Conservation (phyloP, 2,329 filamentous ascomycete species). For the Fonsecaea pedrosoi region DNA sequence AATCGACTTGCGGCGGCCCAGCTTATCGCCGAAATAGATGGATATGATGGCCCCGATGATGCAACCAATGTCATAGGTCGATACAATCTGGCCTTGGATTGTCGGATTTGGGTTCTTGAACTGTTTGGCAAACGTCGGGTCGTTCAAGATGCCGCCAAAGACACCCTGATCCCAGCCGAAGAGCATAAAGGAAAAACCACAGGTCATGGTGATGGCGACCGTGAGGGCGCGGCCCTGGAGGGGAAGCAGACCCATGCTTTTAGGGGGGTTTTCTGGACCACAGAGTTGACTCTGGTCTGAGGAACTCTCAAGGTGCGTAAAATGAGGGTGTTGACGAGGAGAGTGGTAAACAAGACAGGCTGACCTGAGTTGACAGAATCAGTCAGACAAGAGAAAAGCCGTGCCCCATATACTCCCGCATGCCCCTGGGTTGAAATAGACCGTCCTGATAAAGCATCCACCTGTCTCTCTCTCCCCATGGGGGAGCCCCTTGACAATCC, state of each 20-base stretch:
- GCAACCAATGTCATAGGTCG: conserved; percentile 60
- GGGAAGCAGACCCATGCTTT: conserved; percentile 5
- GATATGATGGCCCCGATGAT: conserved; percentile 30
- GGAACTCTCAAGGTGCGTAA: neutral
- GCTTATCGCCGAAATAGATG: conserved; percentile 47
- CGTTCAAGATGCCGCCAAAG: conserved; percentile 45
- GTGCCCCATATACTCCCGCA: conserved; percentile 17
- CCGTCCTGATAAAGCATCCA: conserved; percentile 5
- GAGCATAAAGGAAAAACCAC: conserved; percentile 59
- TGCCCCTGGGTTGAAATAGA: conserved; percentile 1
- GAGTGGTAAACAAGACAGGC: conserved; percentile 1
- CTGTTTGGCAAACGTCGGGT: conserved; percentile 41
- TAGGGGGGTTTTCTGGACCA: conserved; percentile 3
- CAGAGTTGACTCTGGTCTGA: conserved; percentile 5
- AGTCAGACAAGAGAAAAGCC: conserved; percentile 4
- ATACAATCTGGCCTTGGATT: conserved; percentile 59
- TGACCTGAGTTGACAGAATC: conserved; percentile 8
- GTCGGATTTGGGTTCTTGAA: conserved; percentile 46
- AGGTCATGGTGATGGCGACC: conserved; percentile 19
- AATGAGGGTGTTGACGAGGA: neutral
- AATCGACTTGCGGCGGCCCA: conserved; percentile 53
- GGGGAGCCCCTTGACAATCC: conserved; percentile 10
- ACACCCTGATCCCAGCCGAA: conserved; percentile 49
- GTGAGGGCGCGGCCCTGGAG: conserved; percentile 14
- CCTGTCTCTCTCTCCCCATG: conserved; percentile 13